A percentile compares a stretch with the other conserved stretches of the same genome.
These are phyloP conservation scores for Canavalia ensiformis DNA, from an alignment of 306 rosid species.

Conservation along the genomic window DNA sequence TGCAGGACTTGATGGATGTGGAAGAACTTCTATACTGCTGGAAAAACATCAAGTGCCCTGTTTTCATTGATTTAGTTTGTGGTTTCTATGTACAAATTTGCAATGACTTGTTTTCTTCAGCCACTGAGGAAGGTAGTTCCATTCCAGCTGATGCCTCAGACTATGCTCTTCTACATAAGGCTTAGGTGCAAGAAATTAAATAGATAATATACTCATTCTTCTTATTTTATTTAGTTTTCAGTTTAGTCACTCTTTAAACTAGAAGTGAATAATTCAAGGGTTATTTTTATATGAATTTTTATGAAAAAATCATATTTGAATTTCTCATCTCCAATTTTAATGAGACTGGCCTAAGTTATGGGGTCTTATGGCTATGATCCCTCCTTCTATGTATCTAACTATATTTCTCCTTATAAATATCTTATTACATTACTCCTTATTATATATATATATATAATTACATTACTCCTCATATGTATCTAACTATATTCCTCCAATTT, in stretches of 20 bases:
- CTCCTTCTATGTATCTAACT: background rate
- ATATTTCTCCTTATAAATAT: background rate
- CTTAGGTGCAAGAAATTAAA: background rate
- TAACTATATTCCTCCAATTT: background rate
- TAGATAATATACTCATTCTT: background rate
- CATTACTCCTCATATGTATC: background rate
- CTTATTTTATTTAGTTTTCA: conserved; percentile 1
- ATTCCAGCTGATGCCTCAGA: background rate
- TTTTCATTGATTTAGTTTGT: conserved; percentile 66
- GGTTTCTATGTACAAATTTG: conserved; percentile 79
- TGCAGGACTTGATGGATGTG: conserved; percentile 63
- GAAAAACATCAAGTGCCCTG: conserved; percentile 55
- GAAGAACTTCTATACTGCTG: conserved; percentile 37
- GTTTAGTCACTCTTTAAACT: background rate
- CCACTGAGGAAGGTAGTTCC: conserved; percentile 14
- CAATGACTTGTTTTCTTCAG: conserved; percentile 66
- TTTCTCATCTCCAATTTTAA: background rate
- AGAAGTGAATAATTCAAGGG: background rate
- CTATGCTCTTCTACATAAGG: background rate
- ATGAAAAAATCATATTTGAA: background rate
- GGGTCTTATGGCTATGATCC: background rate
- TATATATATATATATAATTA: too few species aligned
- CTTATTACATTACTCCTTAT: background rate
- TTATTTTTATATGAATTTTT: background rate
- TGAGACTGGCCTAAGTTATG: background rate